phyloP scores from a whole-genome alignment of 192 early-diverging fungal genomes.

The Helicostylum pulchrum region DNA sequence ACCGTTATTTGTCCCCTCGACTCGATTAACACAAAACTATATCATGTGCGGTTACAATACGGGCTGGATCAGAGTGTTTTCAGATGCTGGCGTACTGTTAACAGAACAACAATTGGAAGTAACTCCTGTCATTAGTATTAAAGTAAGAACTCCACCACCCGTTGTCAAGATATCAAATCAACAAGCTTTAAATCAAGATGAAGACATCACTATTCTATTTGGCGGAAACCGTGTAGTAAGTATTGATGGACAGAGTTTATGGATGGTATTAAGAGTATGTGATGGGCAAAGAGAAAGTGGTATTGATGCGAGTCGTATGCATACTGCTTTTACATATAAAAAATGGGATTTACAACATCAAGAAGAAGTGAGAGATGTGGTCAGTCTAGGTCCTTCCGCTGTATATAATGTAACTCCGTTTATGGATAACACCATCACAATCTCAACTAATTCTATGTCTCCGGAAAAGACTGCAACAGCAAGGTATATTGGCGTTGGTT shows the following conservation, averaged over 20 bases:
- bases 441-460: conserved; percentile 1
- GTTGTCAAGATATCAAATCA: conserved; percentile 18
- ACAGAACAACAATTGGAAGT: conserved; percentile 49
- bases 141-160: conserved; percentile 40
- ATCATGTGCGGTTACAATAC: conserved; percentile 53
- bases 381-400: conserved; percentile 40
- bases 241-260: conserved; percentile 54
- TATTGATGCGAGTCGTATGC: conserved; percentile 24
- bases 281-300: conserved; percentile 34
- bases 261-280: conserved; percentile 51
- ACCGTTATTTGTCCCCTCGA: conserved; percentile 49
- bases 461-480: conserved; percentile 30
- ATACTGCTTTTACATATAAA: conserved; percentile 47
- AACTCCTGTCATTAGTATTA: conserved; percentile 44
- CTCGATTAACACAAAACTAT: conserved; percentile 48
- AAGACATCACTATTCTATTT: conserved; percentile 55
- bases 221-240: conserved; percentile 48
- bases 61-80: conserved; percentile 53
- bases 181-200: conserved; percentile 38
- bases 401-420: neutral
- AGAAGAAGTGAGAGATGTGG: conserved; percentile 40
- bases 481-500: conserved; percentile 54
- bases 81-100: conserved; percentile 43
- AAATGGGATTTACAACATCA: conserved; percentile 52
- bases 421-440: neutral